Evolutionary conservation across 495 filamentous ascomycete species (phyloP).

Genomic region (Haplographium delicatum): DNA sequence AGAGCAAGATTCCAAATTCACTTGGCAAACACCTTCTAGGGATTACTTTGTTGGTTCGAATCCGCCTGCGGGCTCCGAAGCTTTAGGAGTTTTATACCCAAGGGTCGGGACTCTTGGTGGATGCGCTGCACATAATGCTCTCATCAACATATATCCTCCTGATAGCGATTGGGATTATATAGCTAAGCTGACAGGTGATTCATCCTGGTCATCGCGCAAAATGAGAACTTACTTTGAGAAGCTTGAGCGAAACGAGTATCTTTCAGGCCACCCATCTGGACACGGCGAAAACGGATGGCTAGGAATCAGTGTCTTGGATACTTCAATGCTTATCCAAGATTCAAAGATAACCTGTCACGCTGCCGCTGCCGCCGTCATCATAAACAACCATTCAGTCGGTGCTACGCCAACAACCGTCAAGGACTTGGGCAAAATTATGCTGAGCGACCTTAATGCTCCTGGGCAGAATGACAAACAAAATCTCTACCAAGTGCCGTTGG

Average conservation of each 20-base stretch:
- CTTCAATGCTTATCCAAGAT: conserved; percentile 38
- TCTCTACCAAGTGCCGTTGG: background rate
- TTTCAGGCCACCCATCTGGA: conserved; percentile 22
- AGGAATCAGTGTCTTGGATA: conserved; percentile 34
- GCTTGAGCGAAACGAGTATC: conserved; percentile 19
- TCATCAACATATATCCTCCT: conserved; percentile 37
- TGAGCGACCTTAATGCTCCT: background rate
- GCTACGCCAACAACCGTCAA: background rate
- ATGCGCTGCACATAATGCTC: conserved; percentile 43
- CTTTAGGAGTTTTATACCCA: conserved; percentile 43
- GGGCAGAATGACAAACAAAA: background rate
- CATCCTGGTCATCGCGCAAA: conserved; percentile 35
- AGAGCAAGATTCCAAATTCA: conserved; percentile 40
- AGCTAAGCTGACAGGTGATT: conserved; percentile 34
- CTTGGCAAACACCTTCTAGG: conserved; percentile 37
- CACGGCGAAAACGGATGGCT: conserved; percentile 52
- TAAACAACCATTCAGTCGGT: background rate
- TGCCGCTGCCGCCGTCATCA: background rate
- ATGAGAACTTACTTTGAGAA: conserved; percentile 40
- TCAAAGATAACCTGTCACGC: conserved; percentile 24
- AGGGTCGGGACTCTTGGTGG: conserved; percentile 43
- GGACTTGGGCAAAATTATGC: background rate
- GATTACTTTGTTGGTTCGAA: conserved; percentile 34
- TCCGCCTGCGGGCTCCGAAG: conserved; percentile 34
- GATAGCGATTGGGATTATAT: conserved; percentile 43